Evolutionary conservation across 768 basidiomycete species (phyloP), one percentile per base, ranked within the genome.

Genomic region (Pseudohyphozyma bogoriensis): DNA sequence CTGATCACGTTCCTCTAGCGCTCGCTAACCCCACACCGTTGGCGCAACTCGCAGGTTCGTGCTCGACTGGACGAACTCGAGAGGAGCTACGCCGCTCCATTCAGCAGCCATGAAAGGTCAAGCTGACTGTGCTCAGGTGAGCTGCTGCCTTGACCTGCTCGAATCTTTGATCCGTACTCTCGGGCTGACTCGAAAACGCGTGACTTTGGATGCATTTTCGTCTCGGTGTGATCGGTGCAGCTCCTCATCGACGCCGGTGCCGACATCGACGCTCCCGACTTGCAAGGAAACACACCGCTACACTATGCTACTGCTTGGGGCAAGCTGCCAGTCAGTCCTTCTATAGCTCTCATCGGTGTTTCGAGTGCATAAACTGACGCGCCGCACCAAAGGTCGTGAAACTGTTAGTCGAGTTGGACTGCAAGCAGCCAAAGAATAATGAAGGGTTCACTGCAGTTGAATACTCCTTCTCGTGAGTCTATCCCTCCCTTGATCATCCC

Each of bases 361-460:
- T n/a, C n/a, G 13, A 26, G 24, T 8, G 31, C 3, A 33, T 24
- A 18, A 4, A 52, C 28, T 32, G 11, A 12, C 31, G 20, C 31
- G 10, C 32, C 13, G 32, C 11, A 3, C 24, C 22, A 4, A 33
- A 66, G 61, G 53, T 68, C 28, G 56, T 68, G 32, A 61, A 64
- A 52, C 60, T 68, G 1, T 63, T 71, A 3, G 53, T 71, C 53
- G 61, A 64, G 20, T 47, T 52, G 10, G 68, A 60, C 33, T 68
- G 68, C 54, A 53, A 62, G 4, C 49, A 53, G 10, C 31, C 53
- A 36, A 62, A 60, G 28, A 71, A 71, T 55, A 65, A 65, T 40
- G 66, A 68, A 20, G 70, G 68, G 11, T 71, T 66, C 54, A 60
- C 62, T 1, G 58, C 70, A 1, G 56, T 53, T 2, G 70, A 71